Evolutionary conservation across 192 early-diverging fungal species (phyloP).

Genomic region (Mortierella hygrophila): DNA sequence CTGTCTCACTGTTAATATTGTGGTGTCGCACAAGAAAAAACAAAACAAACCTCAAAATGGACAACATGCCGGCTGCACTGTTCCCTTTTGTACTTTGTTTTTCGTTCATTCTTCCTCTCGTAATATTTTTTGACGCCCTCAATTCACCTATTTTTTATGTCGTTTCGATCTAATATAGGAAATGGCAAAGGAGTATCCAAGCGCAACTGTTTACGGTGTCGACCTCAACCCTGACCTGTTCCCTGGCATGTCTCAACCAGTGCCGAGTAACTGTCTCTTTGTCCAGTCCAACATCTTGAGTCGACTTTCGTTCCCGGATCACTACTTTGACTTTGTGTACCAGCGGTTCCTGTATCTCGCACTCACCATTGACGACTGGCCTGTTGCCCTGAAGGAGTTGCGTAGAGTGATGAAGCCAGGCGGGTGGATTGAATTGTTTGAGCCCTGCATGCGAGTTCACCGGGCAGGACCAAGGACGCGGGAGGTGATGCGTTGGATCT

Average conservation of each 20-base stretch:
- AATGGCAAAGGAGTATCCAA: conserved; percentile 52
- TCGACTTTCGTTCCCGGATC: conserved; percentile 54
- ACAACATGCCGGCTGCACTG: not conserved
- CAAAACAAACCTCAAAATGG: not conserved
- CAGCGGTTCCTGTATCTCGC: conserved; percentile 53
- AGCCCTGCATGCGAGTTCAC: conserved; percentile 54
- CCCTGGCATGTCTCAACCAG: conserved; percentile 32
- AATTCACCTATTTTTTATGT: not conserved
- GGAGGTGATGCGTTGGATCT: conserved; percentile 52
- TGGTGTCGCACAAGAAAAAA: not conserved
- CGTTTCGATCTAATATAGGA: conserved; percentile 16
- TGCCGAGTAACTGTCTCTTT: conserved; percentile 52
- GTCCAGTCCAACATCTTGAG: conserved; percentile 52
- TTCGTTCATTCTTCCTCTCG: not conserved
- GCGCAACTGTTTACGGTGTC: conserved; percentile 51
- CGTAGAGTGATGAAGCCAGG: conserved; percentile 55
- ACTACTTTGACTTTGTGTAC: conserved; percentile 62
- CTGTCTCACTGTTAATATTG: not conserved
- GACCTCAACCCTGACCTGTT: conserved; percentile 54
- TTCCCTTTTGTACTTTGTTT: not conserved
- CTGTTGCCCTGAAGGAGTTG: conserved; percentile 46
- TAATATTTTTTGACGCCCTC: not conserved
- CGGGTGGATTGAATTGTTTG: conserved; percentile 57
- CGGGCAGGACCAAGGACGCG: conserved; percentile 38
- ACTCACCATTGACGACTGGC: conserved; percentile 54